Base-by-base conservation (phyloP, 805 yeast species). In the Tanozyma kutaoensis region DNA sequence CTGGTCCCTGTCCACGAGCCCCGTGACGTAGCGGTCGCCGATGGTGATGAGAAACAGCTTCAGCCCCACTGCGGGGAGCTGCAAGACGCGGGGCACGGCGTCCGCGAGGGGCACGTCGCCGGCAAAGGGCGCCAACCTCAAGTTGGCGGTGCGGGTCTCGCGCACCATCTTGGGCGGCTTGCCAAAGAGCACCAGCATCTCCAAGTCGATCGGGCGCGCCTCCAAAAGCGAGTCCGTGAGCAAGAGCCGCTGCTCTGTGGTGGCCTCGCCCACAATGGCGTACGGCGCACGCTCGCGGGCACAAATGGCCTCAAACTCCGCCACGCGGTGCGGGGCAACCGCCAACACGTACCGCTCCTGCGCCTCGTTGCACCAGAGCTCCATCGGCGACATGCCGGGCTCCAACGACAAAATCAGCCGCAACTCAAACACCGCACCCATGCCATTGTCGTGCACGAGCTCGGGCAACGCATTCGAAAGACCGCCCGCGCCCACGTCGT, bases 401-500 rank as follows among this genome's bases (percentile, higher is more conserved):
- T 91, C 99, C 38, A 85, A 68, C 20, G 85, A 76, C 30, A 93
- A 70, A 31, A 91, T 77, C 30, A 86, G 79, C 56, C 99, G 74
- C 38, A 91, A 66, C 54, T 91, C 95, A 37, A 91, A 91, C 37
- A 52, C 66, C 16, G 95, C 99, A 50, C 99, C 99, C 36, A 91
- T 67, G 38, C 80, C 91, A 50, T 91, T 91, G 52, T 91, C 99
- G 48, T 91, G 96, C 15, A 91, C 98, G 38, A 91, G 67, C 58
- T 91, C 99, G 8, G 99, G 96, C 41, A 91, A 63, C 7, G 98
- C 99, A 45, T 91, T 91, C 13, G 96, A 85, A 38, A 91, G 63
- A 26, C 99, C 99, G 54, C 99, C 99, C 26, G 99, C 99, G 55
- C 99, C 99, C 24, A 91, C 98, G 57, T 91, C 99, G 52, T 91